Base-by-base conservation (phyloP, 371 early-diverging fungal genomes). In the Coemansia sp. region DNA sequence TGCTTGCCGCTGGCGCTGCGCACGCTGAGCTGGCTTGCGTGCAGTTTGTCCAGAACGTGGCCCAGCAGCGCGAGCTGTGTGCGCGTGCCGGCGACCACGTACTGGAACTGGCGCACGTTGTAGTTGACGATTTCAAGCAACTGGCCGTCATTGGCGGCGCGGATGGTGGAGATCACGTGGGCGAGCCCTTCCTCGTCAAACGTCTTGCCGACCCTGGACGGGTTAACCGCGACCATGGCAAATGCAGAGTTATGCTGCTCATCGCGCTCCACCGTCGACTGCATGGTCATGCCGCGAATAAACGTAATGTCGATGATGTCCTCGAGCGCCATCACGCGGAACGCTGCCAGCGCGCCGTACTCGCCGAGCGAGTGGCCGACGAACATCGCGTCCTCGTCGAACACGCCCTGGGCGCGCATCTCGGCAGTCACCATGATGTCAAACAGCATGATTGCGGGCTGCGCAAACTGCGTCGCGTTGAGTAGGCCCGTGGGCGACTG, bases 241-340 rank as follows among this genome's bases (percentile, higher is more conserved):
- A 93, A 96, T 82, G 94, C 87, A 68, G 95, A 95, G 54, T 92
- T 88, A 57, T 93, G 92, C 40, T 81, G 76, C 16, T 82, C 76
- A 74, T 94, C 95, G 64, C 97, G 92, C 66, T 90, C 87, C 55
- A 96, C 97, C 55, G 97, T 94, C 38, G 89, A 87, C 80, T 96
- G 97, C 97, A 96, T 96, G 40, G 95, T 96, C 93, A 94, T 92
- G 80, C 97, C 97, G 81, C 97, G 93, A 83, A 95, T 95, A 82
- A 96, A 96, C 40, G 92, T 93, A 51, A 96, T 90, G 72, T 96
- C 97, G 55, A 93, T 92, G 32, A 94, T 80, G 31, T 89, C 82
- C 72, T 93, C 91, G 61, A 95, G 86, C 30, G 92, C 86, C 57
- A 96, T 80, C 4, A 94, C 92, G 69, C 91, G 94, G 50, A 96